Base-by-base conservation (phyloP, 2,329 filamentous ascomycete genomes). In the Pyrenophora teres region DNA sequence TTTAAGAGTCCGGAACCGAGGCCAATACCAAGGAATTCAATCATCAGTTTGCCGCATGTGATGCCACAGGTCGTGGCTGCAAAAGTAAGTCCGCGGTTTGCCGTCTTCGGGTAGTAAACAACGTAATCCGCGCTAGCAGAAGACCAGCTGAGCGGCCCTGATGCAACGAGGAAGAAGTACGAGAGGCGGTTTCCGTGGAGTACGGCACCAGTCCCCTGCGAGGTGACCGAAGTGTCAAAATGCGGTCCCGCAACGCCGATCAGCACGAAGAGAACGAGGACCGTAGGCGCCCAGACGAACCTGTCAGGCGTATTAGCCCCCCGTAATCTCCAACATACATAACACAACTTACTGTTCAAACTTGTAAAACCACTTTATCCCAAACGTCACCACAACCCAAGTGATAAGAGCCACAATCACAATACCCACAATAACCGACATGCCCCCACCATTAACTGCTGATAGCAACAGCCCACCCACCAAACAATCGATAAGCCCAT, bases 91-190 rank as follows among this genome's bases (percentile, higher is more conserved):
- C 40, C 30, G 10, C 40, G 40, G 27, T 79, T 77, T n/a, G 81
- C 77, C 52, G 72, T 69, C 56, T 79, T 74, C 0, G 82, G 80
- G 68, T 83, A 86, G 70, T 87, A 88, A 41, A 86, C 83, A 59
- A 87, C 85, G 65, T 83, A 87, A 66, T 88, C 85, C 0, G 82
- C 82, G n/a, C 81, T 81, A 1, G 80, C 78, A 4, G 82, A 81
- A 2, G 81, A 75, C 71, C 86, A 88, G 6, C 83, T 84, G 40
- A 86, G 79, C 10, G 83, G 82, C 2, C 80, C 81, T 13, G 84
- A 84, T 8, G 87, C 75, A 59, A 84, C 87, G 33, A 90, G 76
- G 30, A 82, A 86, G 73, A 90, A 87, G 72, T 88, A 90, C 1
- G 84, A 86, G 16, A 90, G 72, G 3, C 81, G 76, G 52, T 82